These are phyloP conservation scores for Endocladia muricata DNA, from an alignment of 31 red algal species.

Conservation along the genomic window DNA sequence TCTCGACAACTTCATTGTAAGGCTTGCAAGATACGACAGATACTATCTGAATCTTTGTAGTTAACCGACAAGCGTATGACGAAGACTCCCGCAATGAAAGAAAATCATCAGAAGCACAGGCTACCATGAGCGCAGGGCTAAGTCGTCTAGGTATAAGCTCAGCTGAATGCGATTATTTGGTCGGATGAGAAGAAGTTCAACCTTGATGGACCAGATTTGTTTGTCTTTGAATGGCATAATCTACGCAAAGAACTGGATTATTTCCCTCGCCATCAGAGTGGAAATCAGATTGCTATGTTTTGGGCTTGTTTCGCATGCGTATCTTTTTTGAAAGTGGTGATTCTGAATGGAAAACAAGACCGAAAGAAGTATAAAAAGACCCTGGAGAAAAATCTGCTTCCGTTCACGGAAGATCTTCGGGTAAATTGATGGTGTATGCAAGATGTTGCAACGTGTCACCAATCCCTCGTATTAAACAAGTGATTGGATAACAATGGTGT, in stretches of 20 bases:
- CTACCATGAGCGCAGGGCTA: neutral
- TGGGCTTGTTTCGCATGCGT: neutral
- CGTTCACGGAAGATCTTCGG: neutral
- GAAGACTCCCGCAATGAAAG: neutral
- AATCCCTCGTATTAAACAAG: neutral
- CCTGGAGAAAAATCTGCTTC: neutral
- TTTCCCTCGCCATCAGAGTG: neutral
- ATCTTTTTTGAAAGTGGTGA: neutral
- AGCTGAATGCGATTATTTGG: neutral
- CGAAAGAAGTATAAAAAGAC: neutral
- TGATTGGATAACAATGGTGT: neutral
- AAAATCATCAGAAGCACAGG: neutral
- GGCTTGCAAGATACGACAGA: neutral
- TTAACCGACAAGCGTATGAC: neutral
- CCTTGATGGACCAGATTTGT: neutral
- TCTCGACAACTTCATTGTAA: neutral
- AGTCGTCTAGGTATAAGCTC: neutral
- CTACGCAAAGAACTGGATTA: neutral
- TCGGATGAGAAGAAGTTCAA: neutral
- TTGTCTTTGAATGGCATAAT: conserved; percentile 2
- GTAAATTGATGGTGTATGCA: conserved; percentile 5
- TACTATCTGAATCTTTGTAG: neutral
- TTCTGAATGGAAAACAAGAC: neutral
- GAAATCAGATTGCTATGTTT: neutral
- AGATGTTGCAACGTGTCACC: neutral